phyloP scores from a whole-genome alignment of 2,329 filamentous ascomycete species.

The Trichoderma asperellum region DNA sequence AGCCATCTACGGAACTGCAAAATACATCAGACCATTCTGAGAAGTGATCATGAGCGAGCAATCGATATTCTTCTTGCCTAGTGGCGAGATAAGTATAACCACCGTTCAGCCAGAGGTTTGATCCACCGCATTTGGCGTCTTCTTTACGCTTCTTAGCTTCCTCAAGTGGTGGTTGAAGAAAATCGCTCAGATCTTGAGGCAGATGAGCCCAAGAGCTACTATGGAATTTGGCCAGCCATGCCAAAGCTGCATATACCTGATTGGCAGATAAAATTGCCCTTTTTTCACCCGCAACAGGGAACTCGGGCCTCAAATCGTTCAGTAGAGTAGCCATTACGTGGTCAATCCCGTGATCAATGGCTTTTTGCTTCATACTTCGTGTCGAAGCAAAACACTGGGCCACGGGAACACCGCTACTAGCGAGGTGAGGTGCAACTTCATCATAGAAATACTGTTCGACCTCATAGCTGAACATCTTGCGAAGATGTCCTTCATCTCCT shows the following conservation, averaged over 20 bases:
- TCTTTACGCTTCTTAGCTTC: constrained; percentile 46
- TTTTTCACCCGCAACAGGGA: constrained; percentile 61
- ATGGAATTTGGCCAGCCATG: constrained; percentile 69
- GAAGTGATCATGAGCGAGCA: constrained; percentile 49
- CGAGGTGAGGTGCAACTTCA: constrained; percentile 55
- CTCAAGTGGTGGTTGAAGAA: constrained; percentile 59
- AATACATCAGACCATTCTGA: constrained; percentile 61
- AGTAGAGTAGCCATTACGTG: constrained; percentile 59
- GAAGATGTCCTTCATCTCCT: constrained; percentile 62
- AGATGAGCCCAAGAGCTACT: constrained; percentile 52
- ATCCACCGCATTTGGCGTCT: constrained; percentile 28
- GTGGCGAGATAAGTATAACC: constrained; percentile 72
- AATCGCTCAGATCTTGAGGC: constrained; percentile 38
- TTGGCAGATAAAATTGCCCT: constrained; percentile 49
- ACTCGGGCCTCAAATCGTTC: constrained; percentile 57
- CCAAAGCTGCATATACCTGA: constrained; percentile 58
- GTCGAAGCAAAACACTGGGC: constrained; percentile 56
- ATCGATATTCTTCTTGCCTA: constrained; percentile 58
- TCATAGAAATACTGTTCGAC: constrained; percentile 70
- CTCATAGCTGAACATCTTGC: constrained; percentile 69
- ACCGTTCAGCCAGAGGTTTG: constrained; percentile 63
- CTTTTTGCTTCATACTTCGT: constrained; percentile 34
- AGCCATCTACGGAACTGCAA: constrained; percentile 42
- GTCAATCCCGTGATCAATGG: constrained; percentile 38
- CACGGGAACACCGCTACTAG: constrained; percentile 47